Base-by-base conservation (phyloP, 176 grass and related monocot species). In the Thinopyrum elongatum region DNA sequence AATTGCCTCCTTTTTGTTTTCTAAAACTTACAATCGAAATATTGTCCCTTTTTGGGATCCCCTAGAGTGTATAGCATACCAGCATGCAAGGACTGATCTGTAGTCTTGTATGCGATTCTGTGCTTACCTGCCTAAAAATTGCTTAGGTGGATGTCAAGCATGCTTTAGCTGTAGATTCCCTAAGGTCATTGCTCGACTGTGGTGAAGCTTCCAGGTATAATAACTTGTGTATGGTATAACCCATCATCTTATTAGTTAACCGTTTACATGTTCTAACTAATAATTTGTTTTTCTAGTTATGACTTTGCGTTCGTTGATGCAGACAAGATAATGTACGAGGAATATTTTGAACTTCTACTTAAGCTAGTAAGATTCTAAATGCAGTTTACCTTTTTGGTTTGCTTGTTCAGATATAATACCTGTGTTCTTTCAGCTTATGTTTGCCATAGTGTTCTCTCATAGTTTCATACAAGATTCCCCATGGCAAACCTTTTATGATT, bases 291-390 rank as follows among this genome's bases (percentile, higher is more conserved):
- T 66, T 78, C 33, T 86, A 98, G 96, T 87, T 98, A 89, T 80
- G 96, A 98, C 84, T 98, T 98, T 84, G 96, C 93, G 84, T 98
- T 98, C 85, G 88, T 98, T 87, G 96, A 98, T 83, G 96, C 96
- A 86, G 93, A 98, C 46, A 98, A 98, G 90, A 87, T 44, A 90
- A 83, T 90, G 86, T 98, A 98, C 55, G 77, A 80, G 57, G 90
- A 95, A 78, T 98, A 98, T 79, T 95, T 91, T 89, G 96, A 98
- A 61, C 88, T 92, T 84, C 88, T 95, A 81, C 89, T 98, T 60
- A 85, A 90, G 81, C 86, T 98, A 70, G 96, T 98, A 95, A 98
- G 88, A 76, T 77, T 82, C 13, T 62, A 15, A 30, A 4, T 46
- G 35, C 26, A 21, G 33, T 80, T 80, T 39, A 47, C 25, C 47